Evolutionary conservation across 768 basidiomycete genomes (phyloP).

Genomic region (Floccularia luteovirens): DNA sequence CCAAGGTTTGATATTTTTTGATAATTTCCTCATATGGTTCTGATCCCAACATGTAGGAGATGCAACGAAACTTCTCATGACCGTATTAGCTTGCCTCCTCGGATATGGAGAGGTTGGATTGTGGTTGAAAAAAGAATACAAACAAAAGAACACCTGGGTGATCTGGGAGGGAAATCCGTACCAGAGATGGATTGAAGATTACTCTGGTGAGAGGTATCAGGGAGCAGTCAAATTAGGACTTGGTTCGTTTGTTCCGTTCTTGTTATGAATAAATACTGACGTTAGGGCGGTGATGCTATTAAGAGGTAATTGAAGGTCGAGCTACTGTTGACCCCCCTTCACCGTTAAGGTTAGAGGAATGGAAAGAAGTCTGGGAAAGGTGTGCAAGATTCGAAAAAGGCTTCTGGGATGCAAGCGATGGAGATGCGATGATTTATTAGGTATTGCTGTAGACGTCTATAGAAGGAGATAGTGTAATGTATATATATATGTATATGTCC

Average conservation of each 20-base stretch:
- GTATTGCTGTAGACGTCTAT: neutral
- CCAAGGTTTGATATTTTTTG: constrained; percentile 34
- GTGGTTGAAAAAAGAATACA: constrained; percentile 61
- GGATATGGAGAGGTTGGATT: constrained; percentile 92
- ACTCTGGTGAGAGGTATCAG: constrained; percentile 66
- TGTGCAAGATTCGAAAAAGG: constrained; percentile 73
- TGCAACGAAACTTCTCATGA: constrained; percentile 63
- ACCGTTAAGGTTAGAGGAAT: constrained; percentile 47
- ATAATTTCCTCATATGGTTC: neutral
- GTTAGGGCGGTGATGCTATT: neutral
- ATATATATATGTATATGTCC: constrained; percentile 4
- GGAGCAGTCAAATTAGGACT: constrained; percentile 65
- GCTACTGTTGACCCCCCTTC: constrained; percentile 62
- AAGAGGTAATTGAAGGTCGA: constrained; percentile 69
- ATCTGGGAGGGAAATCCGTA: constrained; percentile 67
- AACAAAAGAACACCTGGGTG: constrained; percentile 43
- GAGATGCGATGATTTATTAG: too few relatives aligned
- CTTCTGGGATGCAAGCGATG: constrained; percentile 78
- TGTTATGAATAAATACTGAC: neutral
- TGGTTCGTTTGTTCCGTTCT: constrained; percentile 37
- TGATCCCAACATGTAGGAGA: constrained; percentile 42
- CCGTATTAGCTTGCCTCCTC: constrained; percentile 77
- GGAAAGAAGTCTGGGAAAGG: constrained; percentile 65
- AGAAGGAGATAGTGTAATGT: constrained; percentile 1
- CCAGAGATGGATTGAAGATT: constrained; percentile 71